A percentile compares a stretch with the other conserved stretches of the same genome.
These are phyloP conservation scores for Aspergillus ochraceus DNA, from an alignment of 2,329 filamentous ascomycete genomes.

Conservation along the genomic window DNA sequence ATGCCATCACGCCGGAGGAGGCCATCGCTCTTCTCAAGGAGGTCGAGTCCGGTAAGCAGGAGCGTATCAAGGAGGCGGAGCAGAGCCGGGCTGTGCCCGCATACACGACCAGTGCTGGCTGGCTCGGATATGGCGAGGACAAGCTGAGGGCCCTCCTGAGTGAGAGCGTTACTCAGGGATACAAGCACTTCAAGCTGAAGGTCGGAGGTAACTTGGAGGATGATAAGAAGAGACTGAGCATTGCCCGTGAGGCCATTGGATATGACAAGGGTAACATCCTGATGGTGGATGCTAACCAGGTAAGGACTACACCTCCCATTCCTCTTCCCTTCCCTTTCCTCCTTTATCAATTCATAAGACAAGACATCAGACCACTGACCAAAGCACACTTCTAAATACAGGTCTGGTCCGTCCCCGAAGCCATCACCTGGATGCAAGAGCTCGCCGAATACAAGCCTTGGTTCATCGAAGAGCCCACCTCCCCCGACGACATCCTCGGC, in stretches of 20 bases:
- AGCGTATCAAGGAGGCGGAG: conserved; percentile 72
- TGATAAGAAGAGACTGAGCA: conserved; percentile 68
- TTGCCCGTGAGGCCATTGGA: conserved; percentile 77
- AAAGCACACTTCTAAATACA: conserved; percentile 17
- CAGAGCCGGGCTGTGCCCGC: conserved; percentile 76
- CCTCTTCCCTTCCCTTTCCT: too few relatives aligned
- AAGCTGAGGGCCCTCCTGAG: conserved; percentile 76
- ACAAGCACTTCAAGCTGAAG: conserved; percentile 88
- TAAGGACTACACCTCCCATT: conserved; percentile 28
- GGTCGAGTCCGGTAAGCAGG: conserved; percentile 65
- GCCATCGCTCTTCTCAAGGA: conserved; percentile 70
- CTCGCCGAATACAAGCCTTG: conserved; percentile 76
- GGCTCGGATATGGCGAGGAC: conserved; percentile 86
- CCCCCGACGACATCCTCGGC: conserved; percentile 83
- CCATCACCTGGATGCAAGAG: conserved; percentile 81
- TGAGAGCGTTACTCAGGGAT: conserved; percentile 75
- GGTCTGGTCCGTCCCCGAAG: conserved; percentile 86
- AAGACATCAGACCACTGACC: not conserved
- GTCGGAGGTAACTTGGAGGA: conserved; percentile 73
- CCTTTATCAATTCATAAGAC: not conserved
- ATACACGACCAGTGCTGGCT: conserved; percentile 87
- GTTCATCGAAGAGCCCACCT: conserved; percentile 95
- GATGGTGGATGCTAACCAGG: conserved; percentile 93
- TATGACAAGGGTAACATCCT: conserved; percentile 80
- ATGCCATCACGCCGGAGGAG: conserved; percentile 85